Evolutionary conservation across 148 eudicot species (phyloP), one percentile per base, ranked within the genome.

Genomic region (Nepenthes mirabilis): DNA sequence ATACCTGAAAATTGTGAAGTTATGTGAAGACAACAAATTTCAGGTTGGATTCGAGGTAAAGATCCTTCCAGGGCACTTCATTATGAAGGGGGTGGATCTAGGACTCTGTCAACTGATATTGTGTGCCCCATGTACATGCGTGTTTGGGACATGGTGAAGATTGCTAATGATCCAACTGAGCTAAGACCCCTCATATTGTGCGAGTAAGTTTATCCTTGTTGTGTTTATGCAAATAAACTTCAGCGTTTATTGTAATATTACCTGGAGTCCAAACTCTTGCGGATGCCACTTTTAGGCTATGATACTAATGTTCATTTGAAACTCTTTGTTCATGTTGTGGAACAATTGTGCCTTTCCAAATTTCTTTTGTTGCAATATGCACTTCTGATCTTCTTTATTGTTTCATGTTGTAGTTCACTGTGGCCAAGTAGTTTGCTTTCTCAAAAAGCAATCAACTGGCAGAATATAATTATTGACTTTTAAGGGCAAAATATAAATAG

Each of bases 71-170:
- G 98, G 74, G 58, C 82, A 56, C 54, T 93, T 48, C 98, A 93
- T 74, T 93, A 93, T 76, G 98, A 93, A 86, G 95, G 98, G 64
- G 98, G 98, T 66, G 96, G 98, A 36, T 73, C 98, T 52, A 77
- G 96, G 73, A 93, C 98, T 54, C 58, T 85, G 40, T 86, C 98
- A 61, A 93, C 98, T 61, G 98, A 93, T 76, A 89, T 93, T 63
- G 82, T 93, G 9, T 93, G 98, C 69, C 98, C 98, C 58, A 93
- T 93, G 98, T 93, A 88, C 70, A 86, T 86, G 88, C 98, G 98
- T 68, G 77, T 93, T 60, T 88, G 91, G 95, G 86, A 83, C 70
- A 85, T 82, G 35, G 77, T 93, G 50, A 75, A 86, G 69, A 86
- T 88, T 70, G 98, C 98, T 11, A 68, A 82, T 55, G 98, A 93